A percentile compares a stretch with the other conserved stretches of the same genome.
phyloP scores from a whole-genome alignment of 2,329 filamentous ascomycete species.

The Ophiostoma triangulosporum region DNA sequence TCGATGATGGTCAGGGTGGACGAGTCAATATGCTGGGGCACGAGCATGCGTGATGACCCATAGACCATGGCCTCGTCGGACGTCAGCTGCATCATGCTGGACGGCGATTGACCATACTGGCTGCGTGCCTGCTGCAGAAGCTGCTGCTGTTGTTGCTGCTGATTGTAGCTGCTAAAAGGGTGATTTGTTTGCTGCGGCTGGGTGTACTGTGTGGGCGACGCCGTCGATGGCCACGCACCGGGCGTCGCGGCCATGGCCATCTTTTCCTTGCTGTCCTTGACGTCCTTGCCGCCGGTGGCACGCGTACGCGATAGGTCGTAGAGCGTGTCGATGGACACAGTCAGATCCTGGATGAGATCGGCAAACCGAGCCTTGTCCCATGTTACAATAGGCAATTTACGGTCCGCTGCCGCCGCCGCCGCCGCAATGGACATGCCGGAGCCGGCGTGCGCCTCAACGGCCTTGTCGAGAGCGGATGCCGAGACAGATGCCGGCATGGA shows the following conservation, averaged over 20 bases:
- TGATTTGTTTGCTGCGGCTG: background rate
- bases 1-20: constrained; percentile 33
- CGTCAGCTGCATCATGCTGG: constrained; percentile 15
- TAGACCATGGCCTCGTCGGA: constrained; percentile 35
- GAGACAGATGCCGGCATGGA: background rate
- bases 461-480: background rate
- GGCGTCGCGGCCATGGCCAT: background rate
- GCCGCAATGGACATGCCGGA: background rate
- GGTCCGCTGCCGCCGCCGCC: background rate
- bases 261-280: constrained; percentile 7
- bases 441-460: background rate
- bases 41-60: constrained; percentile 46
- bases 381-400: constrained; percentile 41
- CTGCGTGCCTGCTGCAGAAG: background rate
- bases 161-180: background rate
- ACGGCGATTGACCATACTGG: constrained; percentile 15
- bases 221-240: background rate
- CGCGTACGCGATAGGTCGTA: constrained; percentile 62
- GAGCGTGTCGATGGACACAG: constrained; percentile 64
- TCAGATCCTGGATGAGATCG: constrained; percentile 60
- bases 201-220: constrained; percentile 7
- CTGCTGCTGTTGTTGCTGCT: constrained; percentile 3
- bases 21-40: constrained; percentile 47
- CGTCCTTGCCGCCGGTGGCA: constrained; percentile 17
- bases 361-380: constrained; percentile 64